These are phyloP conservation scores for Gnomoniopsis smithogilvyi DNA, from an alignment of 2,329 filamentous ascomycete genomes.

Conservation along the genomic window DNA sequence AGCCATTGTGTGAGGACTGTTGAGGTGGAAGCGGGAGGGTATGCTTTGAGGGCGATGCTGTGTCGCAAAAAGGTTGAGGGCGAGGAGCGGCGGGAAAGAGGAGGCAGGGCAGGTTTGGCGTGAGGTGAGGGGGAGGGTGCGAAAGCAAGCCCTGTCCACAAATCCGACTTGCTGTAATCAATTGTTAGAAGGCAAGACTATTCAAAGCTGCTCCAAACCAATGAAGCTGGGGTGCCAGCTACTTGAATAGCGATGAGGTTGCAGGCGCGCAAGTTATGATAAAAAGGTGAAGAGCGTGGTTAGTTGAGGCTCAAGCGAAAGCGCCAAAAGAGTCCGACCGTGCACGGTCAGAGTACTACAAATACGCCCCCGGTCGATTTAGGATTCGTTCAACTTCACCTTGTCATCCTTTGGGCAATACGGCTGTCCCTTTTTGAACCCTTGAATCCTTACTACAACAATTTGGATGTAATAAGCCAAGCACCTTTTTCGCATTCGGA, in stretches of 20 bases:
- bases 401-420: not conserved
- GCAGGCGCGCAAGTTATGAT: not conserved
- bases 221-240: not conserved
- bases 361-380: not conserved
- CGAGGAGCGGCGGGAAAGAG: not conserved
- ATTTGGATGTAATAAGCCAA: not conserved
- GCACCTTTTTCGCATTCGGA: not conserved
- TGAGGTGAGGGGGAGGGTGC: not conserved
- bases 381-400: conserved; percentile 2
- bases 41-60: not conserved
- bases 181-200: not conserved
- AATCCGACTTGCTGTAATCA: not conserved
- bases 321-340: too few relatives aligned
- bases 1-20: not conserved
- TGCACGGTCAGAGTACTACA: too few relatives aligned
- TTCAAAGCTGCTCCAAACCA: not conserved
- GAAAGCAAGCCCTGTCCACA: conserved; percentile 2
- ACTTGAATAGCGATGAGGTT: not conserved
- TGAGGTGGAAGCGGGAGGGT: not conserved
- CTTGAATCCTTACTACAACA: not conserved
- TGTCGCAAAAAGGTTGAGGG: not conserved
- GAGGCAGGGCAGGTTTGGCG: not conserved
- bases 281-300: too few relatives aligned
- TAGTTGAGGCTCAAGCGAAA: not conserved
- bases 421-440: not conserved